Evolutionary conservation across 1,139 yeast genomes (phyloP), one percentile per base, ranked within the genome.

Genomic region (Nakaseomyces bracarensis): DNA sequence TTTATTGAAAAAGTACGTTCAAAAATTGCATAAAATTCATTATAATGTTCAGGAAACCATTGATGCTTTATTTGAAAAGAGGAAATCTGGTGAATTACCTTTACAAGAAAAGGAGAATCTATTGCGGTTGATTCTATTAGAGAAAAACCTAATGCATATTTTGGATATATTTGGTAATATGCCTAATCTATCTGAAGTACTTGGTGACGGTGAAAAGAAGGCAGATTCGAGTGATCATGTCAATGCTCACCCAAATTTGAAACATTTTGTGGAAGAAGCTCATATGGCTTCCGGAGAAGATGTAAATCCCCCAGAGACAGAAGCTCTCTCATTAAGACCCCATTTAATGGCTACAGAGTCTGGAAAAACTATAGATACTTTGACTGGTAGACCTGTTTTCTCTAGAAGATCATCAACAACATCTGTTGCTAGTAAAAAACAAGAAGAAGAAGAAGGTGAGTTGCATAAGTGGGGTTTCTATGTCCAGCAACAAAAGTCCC

Each of bases 381-480:
- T 71, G 28, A 81, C 87, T 0, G 89, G 89, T 35, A 67, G 79
- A 48, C 85, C 87, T 1, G 65, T 80, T 47, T 71, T 78, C 64
- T 69, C 79, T 52, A 74, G 35, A 11, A 11, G 79, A 3, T 65
- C 74, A 7, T 77, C 84, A 2, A 82, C 75, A 49, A 77, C 84
- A 0, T 77, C 83, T 1, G 57, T 74, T 3, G 79, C 78, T 50
- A 83, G 87, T n/a, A 80, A 77, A 57, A 77, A 74, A 50, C 85
- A 80, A 58, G 95, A 85, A 54, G 77, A 79, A 48, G 96, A 86
- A 61, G 96, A 86, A 67, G 96, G 95, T 48, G 94, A 83, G 54
- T 71, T 85, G 49, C 95, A 83, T 61, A 77, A 81, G 61, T 75
- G 84, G 74, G 93, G 93, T 11, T 75, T 74, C 55, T 79, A 74